Evolutionary conservation across 306 rosid genomes (phyloP), one percentile per base, ranked within the genome.

Genomic region (Ormosia emarginata): DNA sequence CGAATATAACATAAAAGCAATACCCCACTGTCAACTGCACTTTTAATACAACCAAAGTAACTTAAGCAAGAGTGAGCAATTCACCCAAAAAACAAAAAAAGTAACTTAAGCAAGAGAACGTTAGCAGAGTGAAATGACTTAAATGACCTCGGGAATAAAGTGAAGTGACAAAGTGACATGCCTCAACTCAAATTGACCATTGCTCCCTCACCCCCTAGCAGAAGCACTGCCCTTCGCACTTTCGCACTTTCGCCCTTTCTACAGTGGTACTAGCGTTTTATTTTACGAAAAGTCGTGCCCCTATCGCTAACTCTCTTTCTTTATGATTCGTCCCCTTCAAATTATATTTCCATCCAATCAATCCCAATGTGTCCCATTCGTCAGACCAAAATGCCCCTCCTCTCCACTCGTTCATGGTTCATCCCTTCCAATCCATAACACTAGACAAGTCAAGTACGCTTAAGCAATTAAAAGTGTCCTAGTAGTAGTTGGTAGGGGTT

Each of bases 201-300:
- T 75, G 80, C 59, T 75, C 2, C 80, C 62, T 62, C 72, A 62
- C 32, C 8, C 34, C 32, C 36, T 34, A 37, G 71, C 80, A 61
- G 33, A 12, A 58, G 8, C 44, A 43, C 15, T 14, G 3, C 12
- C 14, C 64, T 15, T 32, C 1, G 39, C 39, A 4, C 57, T 32
- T 58, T 74, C 41, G 36, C 24, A 0, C 41, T 6, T 4, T 37
- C 41, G 1, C 41, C 41, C 6, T 37, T 37, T 37, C 2, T 41
- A 41, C 8, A 10, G 32, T 53, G 57, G 14, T 5, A 3, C 0
- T 12, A 43, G 2, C 0, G 0, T 32, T 44, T 15, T 0, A 8
- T 50, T 55, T 37, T 40, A 68, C 77, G 3, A 79, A 79, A 79
- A 79, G 83, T 10, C 77, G 83, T 43, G 83, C 77, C 72, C 18